phyloP scores from a whole-genome alignment of 2,329 filamentous ascomycete species.

The Paracoccidioides lutzii region DNA sequence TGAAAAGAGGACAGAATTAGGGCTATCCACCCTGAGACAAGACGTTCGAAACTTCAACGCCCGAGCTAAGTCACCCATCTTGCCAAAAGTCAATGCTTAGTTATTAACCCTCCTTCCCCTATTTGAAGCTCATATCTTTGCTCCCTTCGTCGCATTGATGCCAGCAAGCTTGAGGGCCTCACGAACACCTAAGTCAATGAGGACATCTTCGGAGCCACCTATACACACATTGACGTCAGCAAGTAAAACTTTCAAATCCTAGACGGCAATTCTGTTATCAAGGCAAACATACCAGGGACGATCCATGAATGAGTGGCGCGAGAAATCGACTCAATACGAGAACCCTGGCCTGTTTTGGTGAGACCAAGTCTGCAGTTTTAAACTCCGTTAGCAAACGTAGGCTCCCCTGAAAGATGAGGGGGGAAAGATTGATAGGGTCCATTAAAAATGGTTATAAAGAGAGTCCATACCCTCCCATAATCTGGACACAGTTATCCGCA shows the following conservation, averaged over 20 bases:
- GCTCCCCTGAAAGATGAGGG: background rate
- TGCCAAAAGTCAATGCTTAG: background rate
- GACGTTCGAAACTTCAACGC: too few species aligned
- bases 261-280: background rate
- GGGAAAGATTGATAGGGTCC: background rate
- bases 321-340: slow-evolving; percentile 8
- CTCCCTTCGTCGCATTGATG: slow-evolving; percentile 1
- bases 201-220: slow-evolving; percentile 10
- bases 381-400: background rate
- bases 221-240: background rate
- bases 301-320: slow-evolving; percentile 6
- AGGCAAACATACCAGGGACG: slow-evolving; percentile 3
- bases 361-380: slow-evolving; percentile 3
- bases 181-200: slow-evolving; percentile 9
- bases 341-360: slow-evolving; percentile 9
- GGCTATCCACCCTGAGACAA: too few species aligned
- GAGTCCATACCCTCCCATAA: slow-evolving; percentile 8
- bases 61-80: too few species aligned
- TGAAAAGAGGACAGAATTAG: too few species aligned
- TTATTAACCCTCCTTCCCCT: background rate
- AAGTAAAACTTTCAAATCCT: background rate
- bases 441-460: background rate
- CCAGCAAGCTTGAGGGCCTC: slow-evolving; percentile 7
- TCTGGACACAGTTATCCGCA: slow-evolving; percentile 6
- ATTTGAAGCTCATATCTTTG: background rate